A percentile compares a stretch with the other conserved stretches of the same genome.
phyloP scores from a whole-genome alignment of 768 basidiomycete species.

The Russula sp. region DNA sequence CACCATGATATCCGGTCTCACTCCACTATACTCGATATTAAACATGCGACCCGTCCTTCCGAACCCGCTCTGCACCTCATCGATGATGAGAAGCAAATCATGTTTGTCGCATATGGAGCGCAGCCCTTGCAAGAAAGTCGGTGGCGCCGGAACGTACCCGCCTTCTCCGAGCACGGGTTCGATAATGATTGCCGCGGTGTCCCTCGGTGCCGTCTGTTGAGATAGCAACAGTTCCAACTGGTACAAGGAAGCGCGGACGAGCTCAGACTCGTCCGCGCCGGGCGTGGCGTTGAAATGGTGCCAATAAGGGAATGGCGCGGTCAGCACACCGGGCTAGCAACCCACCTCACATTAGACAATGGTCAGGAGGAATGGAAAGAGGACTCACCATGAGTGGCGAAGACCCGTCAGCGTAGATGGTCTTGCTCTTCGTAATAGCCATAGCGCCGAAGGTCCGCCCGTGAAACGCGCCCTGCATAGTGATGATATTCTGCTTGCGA shows the following conservation, averaged over 20 bases:
- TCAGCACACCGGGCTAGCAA: constrained; percentile 74
- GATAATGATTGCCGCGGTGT: constrained; percentile 87
- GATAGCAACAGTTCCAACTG: constrained; percentile 75
- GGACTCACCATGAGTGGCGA: constrained; percentile 55
- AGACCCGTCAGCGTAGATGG: constrained; percentile 76
- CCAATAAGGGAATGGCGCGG: constrained; percentile 89
- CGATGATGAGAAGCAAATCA: constrained; percentile 77
- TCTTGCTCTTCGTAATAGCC: constrained; percentile 93
- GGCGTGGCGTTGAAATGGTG: constrained; percentile 68
- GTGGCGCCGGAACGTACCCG: constrained; percentile 87
- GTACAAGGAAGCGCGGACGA: constrained; percentile 64
- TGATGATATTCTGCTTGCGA: constrained; percentile 80
- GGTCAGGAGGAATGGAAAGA: not conserved
- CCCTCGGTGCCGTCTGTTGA: constrained; percentile 78
- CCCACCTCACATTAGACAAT: constrained; percentile 35
- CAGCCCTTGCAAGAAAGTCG: constrained; percentile 74
- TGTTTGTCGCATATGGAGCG: constrained; percentile 84
- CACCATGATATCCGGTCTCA: constrained; percentile 83
- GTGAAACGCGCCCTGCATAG: constrained; percentile 92
- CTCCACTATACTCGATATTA: constrained; percentile 77
- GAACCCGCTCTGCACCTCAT: constrained; percentile 90
- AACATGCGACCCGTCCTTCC: constrained; percentile 83
- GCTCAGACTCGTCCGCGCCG: constrained; percentile 56
- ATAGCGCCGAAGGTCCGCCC: constrained; percentile 92
- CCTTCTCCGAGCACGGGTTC: constrained; percentile 96